Percentiles rank a stretch among this genome's conserved stretches.
These are phyloP conservation scores for Zygoascus sp. DNA, from an alignment of 1,139 yeast genomes.

Conservation along the genomic window DNA sequence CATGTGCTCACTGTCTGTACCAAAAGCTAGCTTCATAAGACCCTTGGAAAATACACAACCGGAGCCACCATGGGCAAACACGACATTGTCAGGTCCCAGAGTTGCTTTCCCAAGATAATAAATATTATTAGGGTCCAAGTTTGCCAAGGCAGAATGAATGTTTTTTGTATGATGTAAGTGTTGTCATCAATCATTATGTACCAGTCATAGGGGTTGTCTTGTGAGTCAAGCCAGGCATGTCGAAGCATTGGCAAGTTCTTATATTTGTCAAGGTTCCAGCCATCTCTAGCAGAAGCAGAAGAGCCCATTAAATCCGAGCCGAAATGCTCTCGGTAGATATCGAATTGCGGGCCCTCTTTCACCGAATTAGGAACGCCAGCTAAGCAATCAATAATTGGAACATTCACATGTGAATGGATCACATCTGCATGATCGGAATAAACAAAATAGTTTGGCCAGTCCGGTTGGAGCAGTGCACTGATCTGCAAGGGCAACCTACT, in stretches of 20 bases:
- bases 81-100: constrained; percentile 17
- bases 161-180: constrained; percentile 31
- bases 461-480: constrained; percentile 31
- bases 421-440: constrained; percentile 34
- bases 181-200: constrained; percentile 39
- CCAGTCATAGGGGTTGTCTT: constrained; percentile 32
- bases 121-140: constrained; percentile 24
- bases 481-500: constrained; percentile 37
- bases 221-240: constrained; percentile 32
- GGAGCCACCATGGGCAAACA: constrained; percentile 40
- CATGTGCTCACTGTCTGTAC: constrained; percentile 15
- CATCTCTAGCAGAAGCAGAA: constrained; percentile 18
- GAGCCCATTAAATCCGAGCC: constrained; percentile 1
- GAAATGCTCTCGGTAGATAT: constrained; percentile 25
- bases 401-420: constrained; percentile 32
- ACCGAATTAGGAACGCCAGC: constrained; percentile 21
- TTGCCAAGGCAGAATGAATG: constrained; percentile 26
- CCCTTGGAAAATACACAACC: constrained; percentile 36
- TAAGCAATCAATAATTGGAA: constrained; percentile 32
- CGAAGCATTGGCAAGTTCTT: constrained; percentile 39
- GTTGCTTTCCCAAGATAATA: constrained; percentile 33
- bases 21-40: constrained; percentile 30
- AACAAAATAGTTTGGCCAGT: constrained; percentile 33
- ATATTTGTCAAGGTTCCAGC: constrained; percentile 38
- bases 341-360: constrained; percentile 22